Base-by-base conservation (phyloP, 1,284 basidiomycete species). In the Gymnopus androsaceus region DNA sequence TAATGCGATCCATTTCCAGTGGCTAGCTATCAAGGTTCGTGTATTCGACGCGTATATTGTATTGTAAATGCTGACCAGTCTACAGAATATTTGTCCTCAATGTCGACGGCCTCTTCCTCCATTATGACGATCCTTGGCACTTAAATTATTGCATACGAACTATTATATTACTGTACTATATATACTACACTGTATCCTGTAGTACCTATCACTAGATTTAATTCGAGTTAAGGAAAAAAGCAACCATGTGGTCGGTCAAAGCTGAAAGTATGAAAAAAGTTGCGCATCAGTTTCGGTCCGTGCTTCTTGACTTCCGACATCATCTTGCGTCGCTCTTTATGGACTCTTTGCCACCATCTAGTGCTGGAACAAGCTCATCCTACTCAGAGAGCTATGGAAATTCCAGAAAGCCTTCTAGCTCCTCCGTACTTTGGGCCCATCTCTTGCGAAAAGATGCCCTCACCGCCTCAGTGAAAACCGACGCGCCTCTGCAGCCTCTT, bases 71-170 rank as follows among this genome's bases (percentile, higher is more conserved):
- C 21, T 54, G 52, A 55, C 44, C 9, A 34, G 27, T 23, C 15
- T 50, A 8, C 62, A 91, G 89, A 93, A 90, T 60, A 92, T 94
- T 46, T 94, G 92, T 67, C 92, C 92, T n/a, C 86, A 92, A 61
- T 94, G 91, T 70, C 86, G 92, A 59, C 76, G 91, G 57, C 85
- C 86, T 2, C 70, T 94, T 50, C 92, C 91, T 9, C 90, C 90
- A 7, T 72, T 94, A 45, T 93, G 73, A 75, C 17, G 1, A 36
- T 11, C 4, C 7, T 27, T 14, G n/a, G 27, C 12, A 46, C 30
- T 21, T 21, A 46, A 30, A 15, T 30, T 31, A 12, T n/a, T 46
- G 7, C 14, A 15, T 38, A 17, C 36, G 19, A n/a, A 17, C 15
- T 4, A 38, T 38, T 38, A n/a, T n/a, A n/a, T 5, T 1, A 38